These are phyloP conservation scores for Plasmodium chabaudi DNA, from an alignment of 169 alveolate species.

Conservation along the genomic window DNA sequence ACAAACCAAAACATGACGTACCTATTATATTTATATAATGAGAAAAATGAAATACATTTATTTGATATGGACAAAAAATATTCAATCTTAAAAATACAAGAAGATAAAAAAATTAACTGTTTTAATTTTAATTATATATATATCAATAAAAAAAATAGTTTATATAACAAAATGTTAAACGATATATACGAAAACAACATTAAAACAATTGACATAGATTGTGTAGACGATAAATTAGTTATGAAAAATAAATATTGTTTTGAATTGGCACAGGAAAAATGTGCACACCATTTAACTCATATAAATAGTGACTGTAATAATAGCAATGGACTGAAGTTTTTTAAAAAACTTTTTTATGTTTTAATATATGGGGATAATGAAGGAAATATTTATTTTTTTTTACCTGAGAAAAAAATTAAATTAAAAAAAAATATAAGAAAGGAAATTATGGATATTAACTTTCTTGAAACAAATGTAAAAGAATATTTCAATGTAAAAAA, in stretches of 20 bases:
- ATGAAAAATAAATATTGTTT: constrained; percentile 37
- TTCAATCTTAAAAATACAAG: constrained; percentile 24
- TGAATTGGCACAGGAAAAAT: constrained; percentile 25
- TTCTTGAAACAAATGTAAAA: constrained; percentile 67
- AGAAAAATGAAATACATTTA: constrained; percentile 66
- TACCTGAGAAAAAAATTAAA: constrained; percentile 59
- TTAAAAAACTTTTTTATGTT: constrained; percentile 35
- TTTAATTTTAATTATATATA: constrained; percentile 36
- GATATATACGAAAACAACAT: constrained; percentile 36
- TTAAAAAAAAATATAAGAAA: constrained; percentile 45
- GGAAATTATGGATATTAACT: constrained; percentile 6
- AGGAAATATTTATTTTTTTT: constrained; percentile 43
- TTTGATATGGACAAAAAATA: constrained; percentile 33
- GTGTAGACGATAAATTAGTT: constrained; percentile 13
- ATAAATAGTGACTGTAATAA: neutral
- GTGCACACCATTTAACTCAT: neutral
- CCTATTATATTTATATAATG: constrained; percentile 32
- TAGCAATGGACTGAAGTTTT: neutral
- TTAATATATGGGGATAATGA: constrained; percentile 63
- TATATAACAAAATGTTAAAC: constrained; percentile 34
- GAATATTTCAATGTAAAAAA: constrained; percentile 42
- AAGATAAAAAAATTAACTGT: constrained; percentile 24
- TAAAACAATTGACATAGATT: constrained; percentile 27
- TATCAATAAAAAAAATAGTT: constrained; percentile 55
- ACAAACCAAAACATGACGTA: neutral